Evolutionary conservation across 495 filamentous ascomycete genomes (phyloP).

Genomic region (Annulohypoxylon moriforme): DNA sequence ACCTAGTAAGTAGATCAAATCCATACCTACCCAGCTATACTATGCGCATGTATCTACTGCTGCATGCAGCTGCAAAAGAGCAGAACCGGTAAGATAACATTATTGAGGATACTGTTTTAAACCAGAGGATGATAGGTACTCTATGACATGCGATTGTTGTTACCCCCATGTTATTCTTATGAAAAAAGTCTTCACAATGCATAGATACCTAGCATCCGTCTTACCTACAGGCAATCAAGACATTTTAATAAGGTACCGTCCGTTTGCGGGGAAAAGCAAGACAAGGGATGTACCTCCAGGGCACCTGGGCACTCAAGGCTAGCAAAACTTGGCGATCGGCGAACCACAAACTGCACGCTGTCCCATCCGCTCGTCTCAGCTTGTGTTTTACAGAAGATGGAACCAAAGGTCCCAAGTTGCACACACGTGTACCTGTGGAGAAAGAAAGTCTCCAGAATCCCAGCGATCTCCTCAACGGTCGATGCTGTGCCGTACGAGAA

Average conservation of each 20-base stretch:
- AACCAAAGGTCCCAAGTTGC: conserved; percentile 5
- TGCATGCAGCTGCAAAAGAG: conserved; percentile 27
- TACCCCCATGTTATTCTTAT: neutral
- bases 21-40: neutral
- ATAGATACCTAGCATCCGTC: conserved; percentile 19
- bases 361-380: conserved; percentile 35
- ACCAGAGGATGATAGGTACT: conserved; percentile 9
- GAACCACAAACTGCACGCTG: conserved; percentile 17
- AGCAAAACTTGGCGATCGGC: conserved; percentile 38
- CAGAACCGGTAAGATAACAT: conserved; percentile 25
- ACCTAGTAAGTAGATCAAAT: conserved; percentile 26
- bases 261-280: conserved; percentile 27
- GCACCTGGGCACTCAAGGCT: too few relatives aligned
- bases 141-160: conserved; percentile 19
- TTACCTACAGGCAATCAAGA: conserved; percentile 7
- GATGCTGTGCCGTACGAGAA: conserved; percentile 17
- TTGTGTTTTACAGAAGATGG: conserved; percentile 41
- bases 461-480: conserved; percentile 13
- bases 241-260: conserved; percentile 4
- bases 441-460: neutral
- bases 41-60: neutral
- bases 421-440: conserved; percentile 17
- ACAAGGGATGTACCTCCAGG: conserved; percentile 12
- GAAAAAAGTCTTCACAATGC: conserved; percentile 7
- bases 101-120: conserved; percentile 9